Base-by-base conservation (phyloP, 2,329 filamentous ascomycete genomes). In the Aspergillus neoniger region DNA sequence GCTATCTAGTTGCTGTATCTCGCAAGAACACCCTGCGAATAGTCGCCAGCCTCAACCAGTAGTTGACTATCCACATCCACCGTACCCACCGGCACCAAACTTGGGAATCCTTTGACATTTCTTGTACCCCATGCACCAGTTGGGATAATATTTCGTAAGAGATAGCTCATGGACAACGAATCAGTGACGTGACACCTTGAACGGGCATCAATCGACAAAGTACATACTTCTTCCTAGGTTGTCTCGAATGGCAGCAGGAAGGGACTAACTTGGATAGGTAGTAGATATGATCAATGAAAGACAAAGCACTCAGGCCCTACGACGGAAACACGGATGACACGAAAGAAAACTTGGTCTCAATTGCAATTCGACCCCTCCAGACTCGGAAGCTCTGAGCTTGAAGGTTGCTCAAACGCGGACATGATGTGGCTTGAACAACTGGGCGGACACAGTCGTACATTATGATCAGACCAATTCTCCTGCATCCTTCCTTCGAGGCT, bases 331-430 rank as follows among this genome's bases (percentile, higher is more conserved):
- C 52, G 52, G 49, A 50, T 61, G 38, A 51, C 56, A 61, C 51
- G 36, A 54, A 44, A 51, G 7, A 28, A 39, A 36, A 6, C 4
- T 52, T 62, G 56, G 63, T 59, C 44, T 32, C 28, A 36, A 62
- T 60, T 55, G 57, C 48, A 66, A 68, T 62, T 61, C 50, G 59
- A 61, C 60, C 58, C 55, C 60, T 61, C 55, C 58, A 63, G 53
- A 36, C 53, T 55, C 52, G 59, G 39, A 39, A 47, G 8, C 19
- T 32, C 32, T 38, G 14, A n/a, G 23, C 7, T 55, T 47, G 10
- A 21, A 7, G 53, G 41, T 44, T 10, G 25, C 39, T 47, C 53
- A 21, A 47, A 36, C 32, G 53, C 43, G 53, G 53, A 14, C 39
- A 55, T 21, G 17, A 47, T 55, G 53, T 41, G 44, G 39, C 36